phyloP scores from a whole-genome alignment of 768 basidiomycete genomes.

The Hygrophorus pudorinus region DNA sequence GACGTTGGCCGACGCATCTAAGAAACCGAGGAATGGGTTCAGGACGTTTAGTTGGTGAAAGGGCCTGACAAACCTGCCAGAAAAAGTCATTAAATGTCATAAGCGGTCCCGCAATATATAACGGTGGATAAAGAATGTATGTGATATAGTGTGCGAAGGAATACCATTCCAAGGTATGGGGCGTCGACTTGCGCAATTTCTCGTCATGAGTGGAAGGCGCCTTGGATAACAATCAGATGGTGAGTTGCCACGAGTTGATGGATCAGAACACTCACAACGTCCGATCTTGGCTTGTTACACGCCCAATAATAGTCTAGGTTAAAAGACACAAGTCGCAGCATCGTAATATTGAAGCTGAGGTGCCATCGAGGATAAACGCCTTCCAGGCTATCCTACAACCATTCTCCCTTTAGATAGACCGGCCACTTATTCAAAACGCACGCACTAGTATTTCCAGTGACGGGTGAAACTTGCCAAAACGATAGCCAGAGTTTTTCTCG shows the following conservation, averaged over 20 bases:
- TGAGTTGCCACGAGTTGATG: background rate
- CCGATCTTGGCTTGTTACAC: constrained; percentile 25
- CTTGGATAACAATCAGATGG: constrained; percentile 2
- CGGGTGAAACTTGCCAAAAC: constrained; percentile 45
- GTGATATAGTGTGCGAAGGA: constrained; percentile 65
- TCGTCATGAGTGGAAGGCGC: constrained; percentile 27
- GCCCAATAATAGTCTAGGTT: constrained; percentile 93
- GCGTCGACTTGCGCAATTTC: constrained; percentile 46
- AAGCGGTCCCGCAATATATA: constrained; percentile 95
- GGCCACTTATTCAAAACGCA: background rate
- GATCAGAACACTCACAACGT: constrained; percentile 31
- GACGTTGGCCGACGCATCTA: constrained; percentile 2
- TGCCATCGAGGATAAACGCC: constrained; percentile 92
- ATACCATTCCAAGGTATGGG: constrained; percentile 53
- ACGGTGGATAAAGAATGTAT: constrained; percentile 84
- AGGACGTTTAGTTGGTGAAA: background rate
- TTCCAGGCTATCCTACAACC: constrained; percentile 44
- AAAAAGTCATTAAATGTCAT: constrained; percentile 94
- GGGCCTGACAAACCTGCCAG: constrained; percentile 58
- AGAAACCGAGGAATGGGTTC: background rate
- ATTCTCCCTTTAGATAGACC: constrained; percentile 1
- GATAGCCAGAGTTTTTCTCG: constrained; percentile 67
- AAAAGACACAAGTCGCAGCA: constrained; percentile 88
- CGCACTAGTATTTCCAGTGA: constrained; percentile 54
- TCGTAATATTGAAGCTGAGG: constrained; percentile 90